Evolutionary conservation across 768 basidiomycete genomes (phyloP), one percentile per base, ranked within the genome.

Genomic region (Pleurotus cornucopiae): DNA sequence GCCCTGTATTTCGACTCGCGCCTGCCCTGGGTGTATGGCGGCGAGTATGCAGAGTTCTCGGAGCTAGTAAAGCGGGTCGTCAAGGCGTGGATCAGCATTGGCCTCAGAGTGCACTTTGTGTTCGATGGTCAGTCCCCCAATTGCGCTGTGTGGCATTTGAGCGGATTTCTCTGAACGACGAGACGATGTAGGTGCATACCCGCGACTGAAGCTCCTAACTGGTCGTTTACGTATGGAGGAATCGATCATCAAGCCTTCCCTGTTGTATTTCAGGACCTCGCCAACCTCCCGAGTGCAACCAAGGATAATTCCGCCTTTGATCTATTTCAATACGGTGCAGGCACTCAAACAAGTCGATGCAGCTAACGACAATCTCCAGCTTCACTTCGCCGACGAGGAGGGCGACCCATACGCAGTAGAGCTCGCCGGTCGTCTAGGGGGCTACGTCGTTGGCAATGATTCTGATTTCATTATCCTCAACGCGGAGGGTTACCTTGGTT

Each of bases 341-440:
- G 80, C 82, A 6, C 68, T 93, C 2, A 63, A 73, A 44, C 59
- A 59, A 9, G 56, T 85, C 7, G 64, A 70, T 51, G 60, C 69
- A n/a, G 58, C 61, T 12, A 70, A 67, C 1, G 61, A 71, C 16
- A 61, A 62, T 4, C 64, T 90, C 16, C 72, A 83, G 40, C 61
- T 91, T 5, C 82, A 87, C 66, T 85, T 86, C 58, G 89, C 90
- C 5, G 89, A 92, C 61, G 85, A 85, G 68, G 91, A 93, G 67
- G 89, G 82, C 7, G 91, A 92, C 67, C 88, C 89, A 2, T 91
- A 83, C 62, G 84, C 87, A n/a, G 90, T 93, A 5, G 90, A 90
- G 61, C 76, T 94, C 6, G 91, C 91, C 7, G 90, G 83, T 12
- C 77, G 81, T 47, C 69, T 91, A 9, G 76, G 79, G 6, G 91